A percentile compares a stretch with the other conserved stretches of the same genome.
These are phyloP conservation scores for Penicillium alfredii DNA, from an alignment of 495 filamentous ascomycete species.

Conservation along the genomic window DNA sequence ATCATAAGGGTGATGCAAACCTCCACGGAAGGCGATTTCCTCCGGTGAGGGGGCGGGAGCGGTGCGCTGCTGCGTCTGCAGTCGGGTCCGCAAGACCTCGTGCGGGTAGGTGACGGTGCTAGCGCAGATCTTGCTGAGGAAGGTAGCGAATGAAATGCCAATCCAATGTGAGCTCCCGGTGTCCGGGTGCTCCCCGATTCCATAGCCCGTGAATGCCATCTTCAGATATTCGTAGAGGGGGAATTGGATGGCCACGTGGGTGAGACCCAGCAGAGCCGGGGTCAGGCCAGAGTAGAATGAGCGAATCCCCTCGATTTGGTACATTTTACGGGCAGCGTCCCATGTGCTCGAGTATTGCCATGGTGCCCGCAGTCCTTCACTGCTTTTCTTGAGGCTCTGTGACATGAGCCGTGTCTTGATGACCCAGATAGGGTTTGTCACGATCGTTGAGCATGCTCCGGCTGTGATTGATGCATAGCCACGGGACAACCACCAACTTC, in stretches of 20 bases:
- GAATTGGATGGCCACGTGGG: slow-evolving; percentile 97
- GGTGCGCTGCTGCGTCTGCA: slow-evolving; percentile 77
- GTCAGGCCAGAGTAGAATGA: slow-evolving; percentile 96
- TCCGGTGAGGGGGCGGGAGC: slow-evolving; percentile 39
- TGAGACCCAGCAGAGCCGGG: slow-evolving; percentile 84
- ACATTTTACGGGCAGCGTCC: slow-evolving; percentile 95
- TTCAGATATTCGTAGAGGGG: slow-evolving; percentile 94
- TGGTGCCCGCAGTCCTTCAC: slow-evolving; percentile 56
- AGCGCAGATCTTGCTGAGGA: slow-evolving; percentile 89
- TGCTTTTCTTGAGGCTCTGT: slow-evolving; percentile 51
- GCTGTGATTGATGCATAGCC: slow-evolving; percentile 78
- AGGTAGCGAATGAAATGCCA: slow-evolving; percentile 81
- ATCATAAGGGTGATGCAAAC: slow-evolving; percentile 42
- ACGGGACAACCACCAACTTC: slow-evolving; percentile 56
- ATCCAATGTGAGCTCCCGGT: slow-evolving; percentile 57
- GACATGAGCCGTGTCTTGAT: slow-evolving; percentile 99
- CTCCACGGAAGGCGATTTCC: slow-evolving; percentile 60
- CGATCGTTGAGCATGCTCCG: slow-evolving; percentile 85
- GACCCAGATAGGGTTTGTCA: slow-evolving; percentile 99
- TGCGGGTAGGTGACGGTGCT: slow-evolving; percentile 96
- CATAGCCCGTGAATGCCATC: slow-evolving; percentile 77
- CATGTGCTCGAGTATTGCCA: slow-evolving; percentile 86
- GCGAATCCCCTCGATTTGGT: slow-evolving; percentile 72
- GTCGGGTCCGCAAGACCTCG: slow-evolving; percentile 84
- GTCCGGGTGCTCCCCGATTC: slow-evolving; percentile 65